Evolutionary conservation across 306 rosid genomes (phyloP).

Genomic region (Vachellia pachyceras): DNA sequence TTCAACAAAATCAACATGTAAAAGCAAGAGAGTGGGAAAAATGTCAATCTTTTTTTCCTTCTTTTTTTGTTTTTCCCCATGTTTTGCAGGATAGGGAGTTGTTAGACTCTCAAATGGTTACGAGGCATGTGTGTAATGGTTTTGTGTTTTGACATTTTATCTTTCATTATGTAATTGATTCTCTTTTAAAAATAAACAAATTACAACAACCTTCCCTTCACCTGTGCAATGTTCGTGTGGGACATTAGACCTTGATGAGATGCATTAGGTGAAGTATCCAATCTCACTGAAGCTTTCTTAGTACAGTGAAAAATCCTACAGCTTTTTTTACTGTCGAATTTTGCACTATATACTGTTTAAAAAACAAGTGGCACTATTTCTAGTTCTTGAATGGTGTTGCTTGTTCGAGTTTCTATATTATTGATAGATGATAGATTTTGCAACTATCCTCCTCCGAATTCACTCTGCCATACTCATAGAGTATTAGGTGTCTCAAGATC

Average conservation of each 20-base stretch:
- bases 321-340: background rate
- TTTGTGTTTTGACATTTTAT: too few species aligned
- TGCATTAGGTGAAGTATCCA: background rate
- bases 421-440: too few species aligned
- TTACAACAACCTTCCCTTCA: background rate
- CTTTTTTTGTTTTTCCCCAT: too few species aligned
- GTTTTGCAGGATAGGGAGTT: too few species aligned
- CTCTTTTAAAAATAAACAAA: too few species aligned
- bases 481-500: background rate
- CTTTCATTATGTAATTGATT: too few species aligned
- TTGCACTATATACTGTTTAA: background rate
- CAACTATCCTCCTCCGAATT: background rate
- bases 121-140: too few species aligned
- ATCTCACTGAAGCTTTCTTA: background rate
- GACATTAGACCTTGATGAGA: background rate
- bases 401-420: too few species aligned
- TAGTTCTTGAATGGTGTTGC: too few species aligned
- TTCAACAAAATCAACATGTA: background rate
- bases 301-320: background rate
- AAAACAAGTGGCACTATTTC: too few species aligned
- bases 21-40: slow-evolving; percentile 10
- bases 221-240: background rate
- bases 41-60: background rate
- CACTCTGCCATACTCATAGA: background rate
- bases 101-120: too few species aligned